These are phyloP conservation scores for Rosa chinensis DNA, from an alignment of 306 rosid species.

Conservation along the genomic window DNA sequence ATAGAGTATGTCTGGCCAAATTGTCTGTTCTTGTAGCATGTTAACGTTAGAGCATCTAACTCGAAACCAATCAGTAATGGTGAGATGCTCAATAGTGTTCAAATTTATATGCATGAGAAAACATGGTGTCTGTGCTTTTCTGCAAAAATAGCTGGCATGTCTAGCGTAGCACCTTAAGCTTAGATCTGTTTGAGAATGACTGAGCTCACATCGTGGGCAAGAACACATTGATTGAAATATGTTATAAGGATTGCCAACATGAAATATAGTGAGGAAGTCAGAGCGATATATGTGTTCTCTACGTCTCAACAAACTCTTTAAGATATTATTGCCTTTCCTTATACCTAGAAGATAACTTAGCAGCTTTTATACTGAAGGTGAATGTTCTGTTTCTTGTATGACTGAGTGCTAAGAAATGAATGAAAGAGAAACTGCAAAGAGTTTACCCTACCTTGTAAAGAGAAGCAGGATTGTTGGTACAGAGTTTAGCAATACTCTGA, in stretches of 20 bases:
- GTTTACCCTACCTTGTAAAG: not conserved
- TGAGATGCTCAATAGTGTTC: not conserved
- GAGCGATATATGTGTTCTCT: too few relatives aligned
- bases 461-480: not conserved
- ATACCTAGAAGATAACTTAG: not conserved
- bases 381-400: not conserved
- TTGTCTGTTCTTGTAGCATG: not conserved
- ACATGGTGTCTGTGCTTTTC: not conserved
- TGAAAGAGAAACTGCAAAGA: not conserved
- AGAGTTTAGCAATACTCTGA: slow-evolving; percentile 1
- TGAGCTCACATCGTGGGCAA: not conserved
- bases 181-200: not conserved
- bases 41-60: not conserved
- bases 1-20: not conserved
- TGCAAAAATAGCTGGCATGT: not conserved
- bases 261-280: too few relatives aligned
- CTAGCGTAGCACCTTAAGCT: not conserved
- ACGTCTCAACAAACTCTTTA: not conserved
- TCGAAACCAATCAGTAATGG: not conserved
- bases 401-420: not conserved
- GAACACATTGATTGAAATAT: too few relatives aligned
- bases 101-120: not conserved
- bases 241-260: too few relatives aligned
- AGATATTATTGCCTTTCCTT: not conserved
- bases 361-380: not conserved